Evolutionary conservation across 129 eudicot genomes (phyloP), one percentile per base, ranked within the genome.

Genomic region (Pulicaria dysenterica): DNA sequence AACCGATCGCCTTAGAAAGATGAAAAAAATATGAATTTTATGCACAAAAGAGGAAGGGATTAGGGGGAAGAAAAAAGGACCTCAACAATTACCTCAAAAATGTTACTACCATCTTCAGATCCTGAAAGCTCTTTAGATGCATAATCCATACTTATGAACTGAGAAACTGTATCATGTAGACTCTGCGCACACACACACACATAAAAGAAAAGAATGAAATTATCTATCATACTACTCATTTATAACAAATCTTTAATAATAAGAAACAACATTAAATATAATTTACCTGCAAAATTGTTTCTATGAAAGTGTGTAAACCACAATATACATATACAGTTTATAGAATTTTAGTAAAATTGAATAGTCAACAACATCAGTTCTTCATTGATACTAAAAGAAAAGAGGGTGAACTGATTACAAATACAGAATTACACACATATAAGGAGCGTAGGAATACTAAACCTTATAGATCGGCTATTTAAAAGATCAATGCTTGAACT

Each of bases 51-150:
- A 2, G 31, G 31, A 24, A 2, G 31, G n/a, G n/a, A n/a, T n/a
- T n/a, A n/a, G n/a, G n/a, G 31, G 24, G n/a, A n/a, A n/a, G n/a
- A 19, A 2, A 53, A 13, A 13, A 5, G 34, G 12, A 55, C 47
- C 5, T 41, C 63, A 47, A 47, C 47, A 48, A 19, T 73, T 73
- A 89, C 98, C 91, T 95, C 99, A 81, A 95, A 95, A 47, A 95
- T 90, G 80, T 90, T 93, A 70, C 94, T 90, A 39, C 99, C 97
- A 72, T 95, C 96, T 90, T 95, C 99, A 65, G 89, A 85, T 49
- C 83, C 96, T 11, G 84, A 81, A 43, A 81, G 77, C 31, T 85
- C 86, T 63, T 95, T 91, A n/a, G 88, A 66, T 12, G 84, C 68
- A 83, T 66, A 65, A 65, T 77, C 74, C 90, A 77, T 82, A 63